Conservation (phyloP, 352 stramenopile species). For the Globisporangium megalacanthum region DNA sequence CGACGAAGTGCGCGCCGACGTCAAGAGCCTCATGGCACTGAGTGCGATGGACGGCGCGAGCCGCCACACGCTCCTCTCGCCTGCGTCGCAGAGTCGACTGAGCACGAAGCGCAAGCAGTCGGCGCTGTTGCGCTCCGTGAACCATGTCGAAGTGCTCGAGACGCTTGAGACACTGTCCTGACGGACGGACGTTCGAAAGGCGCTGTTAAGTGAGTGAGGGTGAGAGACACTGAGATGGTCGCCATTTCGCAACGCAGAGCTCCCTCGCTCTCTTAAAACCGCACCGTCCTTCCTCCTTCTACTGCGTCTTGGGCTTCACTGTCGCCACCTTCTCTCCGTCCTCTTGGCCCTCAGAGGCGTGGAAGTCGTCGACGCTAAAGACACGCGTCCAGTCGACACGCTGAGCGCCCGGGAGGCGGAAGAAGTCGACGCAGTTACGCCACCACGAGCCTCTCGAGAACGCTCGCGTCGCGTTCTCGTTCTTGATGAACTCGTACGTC, state of each 20-base stretch:
- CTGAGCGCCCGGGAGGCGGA: conserved; percentile 26
- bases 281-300: conserved; percentile 1
- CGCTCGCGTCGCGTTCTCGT: conserved; percentile 39
- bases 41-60: conserved; percentile 11
- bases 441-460: conserved; percentile 54
- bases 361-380: conserved; percentile 54
- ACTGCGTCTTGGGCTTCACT: conserved; percentile 23
- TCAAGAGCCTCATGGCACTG: conserved; percentile 17
- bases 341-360: conserved; percentile 1
- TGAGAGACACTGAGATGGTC: not conserved
- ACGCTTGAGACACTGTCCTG: not conserved
- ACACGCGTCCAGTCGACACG: conserved; percentile 51
- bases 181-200: not conserved
- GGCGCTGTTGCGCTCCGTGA: not conserved
- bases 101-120: conserved; percentile 5
- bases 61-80: conserved; percentile 8
- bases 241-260: not conserved
- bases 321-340: not conserved
- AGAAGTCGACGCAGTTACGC: conserved; percentile 59
- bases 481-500: conserved; percentile 79
- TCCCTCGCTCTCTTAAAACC: not conserved
- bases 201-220: not conserved
- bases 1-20: conserved; percentile 33
- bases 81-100: conserved; percentile 3
- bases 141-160: conserved; percentile 4